Conservation (phyloP, 2,329 filamentous ascomycete species). For the Microascus cirrosus region DNA sequence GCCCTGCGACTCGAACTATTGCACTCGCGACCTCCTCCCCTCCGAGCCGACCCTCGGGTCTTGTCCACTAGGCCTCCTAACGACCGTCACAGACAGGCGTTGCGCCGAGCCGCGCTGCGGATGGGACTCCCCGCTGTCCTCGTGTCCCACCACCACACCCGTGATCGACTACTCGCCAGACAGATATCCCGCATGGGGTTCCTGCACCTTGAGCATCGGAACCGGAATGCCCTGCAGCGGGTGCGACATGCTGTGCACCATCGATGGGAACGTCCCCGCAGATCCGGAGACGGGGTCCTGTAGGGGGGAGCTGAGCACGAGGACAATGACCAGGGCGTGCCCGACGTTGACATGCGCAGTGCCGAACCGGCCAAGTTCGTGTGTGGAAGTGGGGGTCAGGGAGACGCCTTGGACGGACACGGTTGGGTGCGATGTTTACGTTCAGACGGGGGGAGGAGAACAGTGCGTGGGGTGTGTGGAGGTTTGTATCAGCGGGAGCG, state of each 20-base stretch:
- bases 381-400: not conserved
- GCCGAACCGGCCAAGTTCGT: not conserved
- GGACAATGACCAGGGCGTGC: not conserved
- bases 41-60: not conserved
- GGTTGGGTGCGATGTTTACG: not conserved
- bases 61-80: not conserved
- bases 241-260: not conserved
- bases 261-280: not conserved
- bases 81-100: not conserved
- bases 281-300: not conserved
- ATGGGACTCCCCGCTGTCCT: not conserved
- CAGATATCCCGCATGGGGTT: not conserved
- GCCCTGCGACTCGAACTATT: not conserved
- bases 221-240: not conserved
- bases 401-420: not conserved
- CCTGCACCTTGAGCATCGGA: not conserved
- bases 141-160: not conserved
- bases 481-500: not conserved
- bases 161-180: not conserved
- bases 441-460: not conserved
- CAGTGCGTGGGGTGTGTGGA: not conserved
- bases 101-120: not conserved
- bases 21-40: not conserved
- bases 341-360: not conserved
- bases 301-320: not conserved